Conservation (phyloP, 2,329 filamentous ascomycete genomes). For the Pezicula neosporulosa region DNA sequence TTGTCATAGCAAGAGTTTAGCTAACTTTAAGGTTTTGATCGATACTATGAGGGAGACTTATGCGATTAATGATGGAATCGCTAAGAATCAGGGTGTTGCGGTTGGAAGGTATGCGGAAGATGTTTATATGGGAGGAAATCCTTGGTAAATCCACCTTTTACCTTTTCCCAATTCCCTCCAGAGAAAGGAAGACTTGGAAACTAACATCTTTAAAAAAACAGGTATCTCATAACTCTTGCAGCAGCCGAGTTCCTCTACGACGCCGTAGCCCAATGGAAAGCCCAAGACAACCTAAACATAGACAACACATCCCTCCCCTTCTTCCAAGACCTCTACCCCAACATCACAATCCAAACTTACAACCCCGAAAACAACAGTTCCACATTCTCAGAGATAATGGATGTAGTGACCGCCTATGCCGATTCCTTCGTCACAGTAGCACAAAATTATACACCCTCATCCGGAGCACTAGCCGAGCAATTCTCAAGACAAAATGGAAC, state of each 20-base stretch:
- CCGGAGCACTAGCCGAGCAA: conserved; percentile 65
- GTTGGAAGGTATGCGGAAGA: conserved; percentile 70
- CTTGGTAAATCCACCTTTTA: conserved; percentile 49
- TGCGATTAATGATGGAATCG: conserved; percentile 61
- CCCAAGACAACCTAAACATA: conserved; percentile 57
- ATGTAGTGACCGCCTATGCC: conserved; percentile 59
- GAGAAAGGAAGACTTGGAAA: no score
- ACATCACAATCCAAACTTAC: conserved; percentile 61
- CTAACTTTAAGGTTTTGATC: conserved; percentile 73
- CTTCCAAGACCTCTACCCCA: conserved; percentile 63
- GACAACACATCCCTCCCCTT: conserved; percentile 64
- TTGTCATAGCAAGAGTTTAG: conserved; percentile 46
- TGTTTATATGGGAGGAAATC: conserved; percentile 72
- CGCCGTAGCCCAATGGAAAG: conserved; percentile 68
- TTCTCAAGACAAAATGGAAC: conserved; percentile 50
- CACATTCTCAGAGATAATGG: conserved; percentile 44
- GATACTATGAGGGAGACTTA: conserved; percentile 70
- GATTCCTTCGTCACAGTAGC: conserved; percentile 50
- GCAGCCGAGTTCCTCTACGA: conserved; percentile 80
- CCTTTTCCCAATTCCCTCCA: background rate
- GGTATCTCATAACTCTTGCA: conserved; percentile 67
- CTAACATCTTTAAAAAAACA: conserved; percentile 1
- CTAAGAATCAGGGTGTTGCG: conserved; percentile 56
- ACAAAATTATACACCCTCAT: conserved; percentile 45
- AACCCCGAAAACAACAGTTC: conserved; percentile 52